Evolutionary conservation across 805 yeast genomes (phyloP).

Genomic region (Gaillardinia entomophila): DNA sequence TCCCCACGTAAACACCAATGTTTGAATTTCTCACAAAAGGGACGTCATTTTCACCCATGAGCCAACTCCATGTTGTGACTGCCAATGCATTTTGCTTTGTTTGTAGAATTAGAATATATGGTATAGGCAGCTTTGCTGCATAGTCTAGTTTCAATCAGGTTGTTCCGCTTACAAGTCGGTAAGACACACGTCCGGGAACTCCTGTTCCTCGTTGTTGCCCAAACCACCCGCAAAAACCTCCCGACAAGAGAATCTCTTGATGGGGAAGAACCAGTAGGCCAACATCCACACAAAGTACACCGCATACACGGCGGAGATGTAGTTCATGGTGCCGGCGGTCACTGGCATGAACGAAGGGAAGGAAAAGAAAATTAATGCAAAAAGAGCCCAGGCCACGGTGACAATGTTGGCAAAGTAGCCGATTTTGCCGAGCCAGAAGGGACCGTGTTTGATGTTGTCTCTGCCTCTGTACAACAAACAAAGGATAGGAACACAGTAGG

Average conservation of each 20-base stretch:
- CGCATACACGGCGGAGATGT: constrained; percentile 20
- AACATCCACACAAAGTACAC: constrained; percentile 28
- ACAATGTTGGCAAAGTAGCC: constrained; percentile 29
- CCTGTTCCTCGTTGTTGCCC: constrained; percentile 33
- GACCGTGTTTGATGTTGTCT: constrained; percentile 33
- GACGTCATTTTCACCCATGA: no score
- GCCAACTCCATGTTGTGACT: no score
- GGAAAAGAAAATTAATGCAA: constrained; percentile 33
- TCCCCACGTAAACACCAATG: no score
- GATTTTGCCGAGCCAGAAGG: constrained; percentile 36
- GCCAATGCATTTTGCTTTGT: no score
- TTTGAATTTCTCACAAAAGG: no score
- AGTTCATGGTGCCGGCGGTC: constrained; percentile 22
- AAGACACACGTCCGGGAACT: constrained; percentile 39
- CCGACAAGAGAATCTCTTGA: constrained; percentile 31
- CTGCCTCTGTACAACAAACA: constrained; percentile 32
- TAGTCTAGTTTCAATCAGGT: no score
- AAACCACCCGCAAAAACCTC: constrained; percentile 38
- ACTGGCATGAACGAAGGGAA: constrained; percentile 30
- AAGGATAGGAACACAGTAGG: constrained; percentile 30
- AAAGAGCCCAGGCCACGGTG: constrained; percentile 28
- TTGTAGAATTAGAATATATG: no score
- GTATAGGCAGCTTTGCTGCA: no score
- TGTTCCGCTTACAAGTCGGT: constrained; percentile 13
- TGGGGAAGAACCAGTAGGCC: constrained; percentile 21